Evolutionary conservation across 768 basidiomycete genomes (phyloP).

Genomic region (Amanita molliuscula): DNA sequence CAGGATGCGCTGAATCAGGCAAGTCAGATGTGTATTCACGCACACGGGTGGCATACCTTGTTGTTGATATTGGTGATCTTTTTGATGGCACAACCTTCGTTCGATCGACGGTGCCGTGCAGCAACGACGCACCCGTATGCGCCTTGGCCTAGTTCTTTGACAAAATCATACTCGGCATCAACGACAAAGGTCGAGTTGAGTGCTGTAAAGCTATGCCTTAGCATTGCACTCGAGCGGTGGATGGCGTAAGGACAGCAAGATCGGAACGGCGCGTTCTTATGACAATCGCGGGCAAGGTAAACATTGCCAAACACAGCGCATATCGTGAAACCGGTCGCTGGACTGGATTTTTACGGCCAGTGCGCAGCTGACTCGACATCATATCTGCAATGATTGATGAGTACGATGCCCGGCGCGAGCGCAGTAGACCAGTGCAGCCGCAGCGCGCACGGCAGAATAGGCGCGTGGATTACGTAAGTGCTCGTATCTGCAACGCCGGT

Average conservation of each 20-base stretch:
- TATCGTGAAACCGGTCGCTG: not conserved
- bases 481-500: not conserved
- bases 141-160: constrained; percentile 95
- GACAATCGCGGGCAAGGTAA: not conserved
- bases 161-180: constrained; percentile 84
- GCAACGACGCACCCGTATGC: constrained; percentile 90
- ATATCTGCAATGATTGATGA: not conserved
- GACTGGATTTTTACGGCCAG: too few relatives aligned
- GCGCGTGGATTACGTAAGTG: not conserved
- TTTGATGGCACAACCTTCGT: constrained; percentile 91
- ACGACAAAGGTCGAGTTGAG: constrained; percentile 84
- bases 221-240: constrained; percentile 28
- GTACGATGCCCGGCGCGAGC: not conserved
- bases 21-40: not conserved
- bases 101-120: constrained; percentile 72
- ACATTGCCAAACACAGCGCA: not conserved
- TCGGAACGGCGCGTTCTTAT: not conserved
- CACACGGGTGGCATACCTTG: constrained; percentile 37
- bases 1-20: constrained; percentile 61
- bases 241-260: not conserved
- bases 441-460: not conserved
- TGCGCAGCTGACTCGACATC: too few relatives aligned
- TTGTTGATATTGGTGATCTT: constrained; percentile 94
- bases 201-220: constrained; percentile 69
- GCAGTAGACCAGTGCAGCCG: too few relatives aligned